phyloP scores from a whole-genome alignment of 306 rosid genomes.

The Inga laurina region DNA sequence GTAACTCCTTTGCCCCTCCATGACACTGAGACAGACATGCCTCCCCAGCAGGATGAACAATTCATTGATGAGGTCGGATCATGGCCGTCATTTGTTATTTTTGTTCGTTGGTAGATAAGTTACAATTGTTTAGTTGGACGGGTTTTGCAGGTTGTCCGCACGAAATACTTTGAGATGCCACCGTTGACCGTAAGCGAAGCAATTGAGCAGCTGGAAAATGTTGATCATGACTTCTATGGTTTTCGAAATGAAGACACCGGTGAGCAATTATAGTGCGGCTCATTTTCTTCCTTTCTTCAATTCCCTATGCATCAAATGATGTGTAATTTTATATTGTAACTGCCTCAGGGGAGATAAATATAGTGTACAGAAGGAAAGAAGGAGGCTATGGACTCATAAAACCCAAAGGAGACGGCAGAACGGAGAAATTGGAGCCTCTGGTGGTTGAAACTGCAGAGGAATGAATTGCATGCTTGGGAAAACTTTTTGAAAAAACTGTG shows the following conservation, averaged over 20 bases:
- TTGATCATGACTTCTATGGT: constrained; percentile 89
- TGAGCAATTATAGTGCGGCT: constrained; percentile 24
- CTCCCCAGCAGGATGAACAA: constrained; percentile 53
- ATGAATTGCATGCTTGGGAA: constrained; percentile 34
- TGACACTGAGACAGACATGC: constrained; percentile 7
- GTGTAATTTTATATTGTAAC: constrained; percentile 23
- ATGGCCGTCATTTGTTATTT: background rate
- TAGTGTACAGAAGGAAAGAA: constrained; percentile 75
- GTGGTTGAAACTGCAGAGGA: constrained; percentile 53
- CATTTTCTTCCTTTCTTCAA: background rate
- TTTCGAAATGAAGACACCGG: constrained; percentile 95
- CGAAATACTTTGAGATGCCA: constrained; percentile 91
- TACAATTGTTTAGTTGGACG: constrained; percentile 10
- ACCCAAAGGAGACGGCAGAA: constrained; percentile 65
- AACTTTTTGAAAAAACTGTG: constrained; percentile 26
- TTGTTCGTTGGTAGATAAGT: background rate
- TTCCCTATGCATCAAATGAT: background rate
- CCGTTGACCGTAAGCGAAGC: constrained; percentile 88
- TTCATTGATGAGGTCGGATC: constrained; percentile 55
- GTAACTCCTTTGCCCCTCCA: constrained; percentile 29
- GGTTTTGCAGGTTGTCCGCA: constrained; percentile 74
- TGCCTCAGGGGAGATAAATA: constrained; percentile 74
- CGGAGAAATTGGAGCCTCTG: constrained; percentile 49
- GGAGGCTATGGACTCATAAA: constrained; percentile 90
- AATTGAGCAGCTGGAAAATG: constrained; percentile 77